Base-by-base conservation (phyloP, 768 basidiomycete species). In the Dentipellis fragilis region DNA sequence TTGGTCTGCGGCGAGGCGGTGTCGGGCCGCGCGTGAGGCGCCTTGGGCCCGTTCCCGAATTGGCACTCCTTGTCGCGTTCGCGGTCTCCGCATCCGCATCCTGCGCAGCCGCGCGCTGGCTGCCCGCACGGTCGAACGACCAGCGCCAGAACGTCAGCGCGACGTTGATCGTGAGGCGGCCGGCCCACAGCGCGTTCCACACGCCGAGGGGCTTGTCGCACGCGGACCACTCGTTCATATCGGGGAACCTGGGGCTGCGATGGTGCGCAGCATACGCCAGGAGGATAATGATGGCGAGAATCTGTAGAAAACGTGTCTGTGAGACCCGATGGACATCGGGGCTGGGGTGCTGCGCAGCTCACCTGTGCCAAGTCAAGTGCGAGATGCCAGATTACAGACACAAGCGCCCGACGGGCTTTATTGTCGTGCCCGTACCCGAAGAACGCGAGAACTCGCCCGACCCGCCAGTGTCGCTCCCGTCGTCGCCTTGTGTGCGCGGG, bases 171-270 rank as follows among this genome's bases (percentile, higher is more conserved):
- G 72, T 64, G 1, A 78, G 77, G 52, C 83, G 73, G 17, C 75
- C 69, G 22, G 83, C 65, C 86, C 86, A 88, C 4, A 88, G 69
- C 37, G 75, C 72, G 52, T 83, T 77, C 86, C 85, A 88, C 2
- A 73, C 69, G 6, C 87, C 86, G 22, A 88, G 66, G 8, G 86
- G 85, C 16, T 80, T 75, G 46, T 73, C 73, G 59, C 86, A 88
- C 0, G 83, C 82, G 22, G 69, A 61, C 74, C 85, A 85, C 68
- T 88, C 85, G 49, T 73, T 76, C 40, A 71, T 53, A 3, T 55
- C 58, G 2, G 67, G 65, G 38, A 72, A 49, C 0, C 67, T 71
- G 2, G 78, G 79, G 59, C 80, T 84, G 59, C 70, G 69, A 22
- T 71, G 71, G 29, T 70, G 66, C 0, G 79, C 75, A 6, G 79